Conservation (phyloP, 2,329 filamentous ascomycete species). For the Gremmenia infestans region DNA sequence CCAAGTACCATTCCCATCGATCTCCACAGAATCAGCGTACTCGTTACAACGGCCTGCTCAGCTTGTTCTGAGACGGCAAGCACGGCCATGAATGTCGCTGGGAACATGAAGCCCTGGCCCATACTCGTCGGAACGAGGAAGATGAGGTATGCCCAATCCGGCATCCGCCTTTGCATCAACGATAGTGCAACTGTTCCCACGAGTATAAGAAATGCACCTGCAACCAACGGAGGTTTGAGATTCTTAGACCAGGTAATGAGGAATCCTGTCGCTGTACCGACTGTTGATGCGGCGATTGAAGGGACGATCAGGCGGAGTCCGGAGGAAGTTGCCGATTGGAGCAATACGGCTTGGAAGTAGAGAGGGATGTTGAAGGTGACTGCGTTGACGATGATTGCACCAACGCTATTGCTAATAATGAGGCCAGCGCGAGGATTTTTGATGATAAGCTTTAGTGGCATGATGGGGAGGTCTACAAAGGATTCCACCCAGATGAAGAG, state of each 20-base stretch:
- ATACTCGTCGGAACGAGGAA: constrained; percentile 52
- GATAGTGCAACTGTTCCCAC: constrained; percentile 47
- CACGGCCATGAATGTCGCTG: constrained; percentile 57
- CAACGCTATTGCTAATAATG: constrained; percentile 51
- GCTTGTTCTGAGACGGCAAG: constrained; percentile 54
- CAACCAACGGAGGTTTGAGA: constrained; percentile 53
- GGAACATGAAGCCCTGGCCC: constrained; percentile 61
- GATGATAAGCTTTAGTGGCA: constrained; percentile 51
- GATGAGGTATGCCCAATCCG: constrained; percentile 48
- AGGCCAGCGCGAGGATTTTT: constrained; percentile 50
- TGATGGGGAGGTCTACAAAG: constrained; percentile 49
- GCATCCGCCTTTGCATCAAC: constrained; percentile 46
- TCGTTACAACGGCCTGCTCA: constrained; percentile 65
- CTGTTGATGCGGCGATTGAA: constrained; percentile 48
- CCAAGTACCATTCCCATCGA: constrained; percentile 68
- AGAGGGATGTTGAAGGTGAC: constrained; percentile 62
- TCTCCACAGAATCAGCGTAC: constrained; percentile 67
- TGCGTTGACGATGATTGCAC: constrained; percentile 48
- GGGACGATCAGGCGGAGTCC: constrained; percentile 67
- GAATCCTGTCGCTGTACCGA: constrained; percentile 56
- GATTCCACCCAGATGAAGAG: constrained; percentile 50
- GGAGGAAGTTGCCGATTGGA: constrained; percentile 63
- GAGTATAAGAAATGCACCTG: constrained; percentile 45
- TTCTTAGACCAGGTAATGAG: constrained; percentile 55
- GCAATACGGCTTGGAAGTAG: constrained; percentile 71